Evolutionary conservation across 2,329 filamentous ascomycete genomes (phyloP), one percentile per base, ranked within the genome.

Genomic region (Lasiodiplodia gonubiensis): DNA sequence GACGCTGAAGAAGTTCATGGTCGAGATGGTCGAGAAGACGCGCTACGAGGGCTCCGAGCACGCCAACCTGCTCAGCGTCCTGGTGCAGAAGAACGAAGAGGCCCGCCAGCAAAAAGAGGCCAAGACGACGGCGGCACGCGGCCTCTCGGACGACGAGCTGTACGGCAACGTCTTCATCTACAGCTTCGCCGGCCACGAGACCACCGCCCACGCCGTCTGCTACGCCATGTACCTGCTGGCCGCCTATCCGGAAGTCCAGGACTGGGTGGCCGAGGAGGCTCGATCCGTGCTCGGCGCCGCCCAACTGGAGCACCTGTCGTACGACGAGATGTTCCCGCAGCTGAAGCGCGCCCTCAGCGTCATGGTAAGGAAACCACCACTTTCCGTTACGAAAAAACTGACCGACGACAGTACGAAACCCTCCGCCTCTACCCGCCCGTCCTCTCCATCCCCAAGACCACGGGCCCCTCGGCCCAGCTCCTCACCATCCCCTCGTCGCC

Each of bases 41-140:
- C 42, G 59, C 5, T 35, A 51, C 42, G 59, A 51, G 7, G 30
- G 59, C 4, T 63, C 59, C 18, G 42, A 63, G 27, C 59, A 63
- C 18, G 46, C 23, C 18, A 68, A 66, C n/a, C 39, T 68, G 2
- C 21, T 64, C 37, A 51, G 39, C n/a, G 23, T 49, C 23, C n/a
- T 68, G 23, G 66, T 68, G 37, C 57, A 37, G 39, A 46, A 57
- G 49, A 64, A 64, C 30, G 49, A 68, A 25, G 46, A 67, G 27
- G 64, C 52, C 4, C 52, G 54, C 25, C 49, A 65, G 33, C 30
- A n/a, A 6, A 57, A 65, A 18, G 21, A 25, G 7, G 27, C 21
- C 3, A n/a, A 90, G 1, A 90, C 94, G 0, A 92, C 27, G 7
- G 90, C 1, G 90, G 94, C 0, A 92, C 92, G 90, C 74, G 88